A percentile compares a stretch with the other conserved stretches of the same genome.
phyloP scores from a whole-genome alignment of 2,329 filamentous ascomycete species.

The Ophiostoma sp. region DNA sequence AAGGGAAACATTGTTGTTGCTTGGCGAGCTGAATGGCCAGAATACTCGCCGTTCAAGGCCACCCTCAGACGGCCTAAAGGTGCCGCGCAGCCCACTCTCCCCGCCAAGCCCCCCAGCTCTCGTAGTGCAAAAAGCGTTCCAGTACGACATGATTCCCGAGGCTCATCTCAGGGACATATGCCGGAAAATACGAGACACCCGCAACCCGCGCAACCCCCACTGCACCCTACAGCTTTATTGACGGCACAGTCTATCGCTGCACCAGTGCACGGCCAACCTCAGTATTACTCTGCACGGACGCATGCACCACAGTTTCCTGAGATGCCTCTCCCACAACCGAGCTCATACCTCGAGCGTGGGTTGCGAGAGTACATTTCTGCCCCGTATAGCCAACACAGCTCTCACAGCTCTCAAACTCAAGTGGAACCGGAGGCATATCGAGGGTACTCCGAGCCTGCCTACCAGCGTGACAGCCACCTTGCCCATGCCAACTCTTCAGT shows the following conservation, averaged over 20 bases:
- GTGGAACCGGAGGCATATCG: background rate
- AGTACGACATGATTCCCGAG: background rate
- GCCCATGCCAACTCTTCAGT: background rate
- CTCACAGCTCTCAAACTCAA: background rate
- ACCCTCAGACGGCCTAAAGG: constrained; percentile 45
- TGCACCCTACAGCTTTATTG: background rate
- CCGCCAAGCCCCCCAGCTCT: background rate
- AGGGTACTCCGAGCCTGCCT: background rate
- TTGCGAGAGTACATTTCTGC: background rate
- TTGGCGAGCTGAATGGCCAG: constrained; percentile 79
- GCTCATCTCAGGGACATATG: background rate
- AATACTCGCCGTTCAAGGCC: constrained; percentile 64
- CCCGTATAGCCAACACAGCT: background rate
- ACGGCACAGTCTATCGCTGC: background rate
- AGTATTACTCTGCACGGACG: background rate
- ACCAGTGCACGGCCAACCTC: background rate
- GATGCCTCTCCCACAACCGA: background rate
- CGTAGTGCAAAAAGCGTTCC: background rate
- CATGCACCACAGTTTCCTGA: background rate
- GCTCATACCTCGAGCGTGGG: background rate
- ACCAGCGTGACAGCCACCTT: background rate
- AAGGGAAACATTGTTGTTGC: constrained; percentile 66
- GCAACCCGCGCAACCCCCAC: background rate
- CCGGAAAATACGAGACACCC: constrained; percentile 31
- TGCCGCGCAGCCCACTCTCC: constrained; percentile 19